Evolutionary conservation across 1,284 basidiomycete genomes (phyloP), one percentile per base, ranked within the genome.

Genomic region (Meripilus lineatus): DNA sequence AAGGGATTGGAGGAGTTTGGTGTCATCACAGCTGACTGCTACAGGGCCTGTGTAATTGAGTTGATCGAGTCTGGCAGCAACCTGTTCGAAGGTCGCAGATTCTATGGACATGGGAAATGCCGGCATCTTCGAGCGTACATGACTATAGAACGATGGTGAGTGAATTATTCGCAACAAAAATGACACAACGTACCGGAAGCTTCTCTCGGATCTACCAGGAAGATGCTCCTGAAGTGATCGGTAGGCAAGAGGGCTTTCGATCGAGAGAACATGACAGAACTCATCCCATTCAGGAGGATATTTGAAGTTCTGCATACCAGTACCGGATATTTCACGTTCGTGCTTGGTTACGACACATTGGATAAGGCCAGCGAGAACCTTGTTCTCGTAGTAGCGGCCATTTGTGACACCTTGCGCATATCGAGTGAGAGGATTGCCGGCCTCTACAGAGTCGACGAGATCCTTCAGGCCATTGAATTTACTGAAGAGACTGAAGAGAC

Each of bases 261-360:
- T 59, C 0, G 45, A 33, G 2, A 61, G 33, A 5, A 64, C 50
- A 25, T 64, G 50, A 11, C 51, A 45, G 17, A 68, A 56, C 32
- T 68, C 62, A 4, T 59, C 52, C 17, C 49, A 61, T 0, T 51
- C 59, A 1, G 63, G 61, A 0, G 57, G 39, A 49, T 67, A 67
- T 5, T 46, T 33, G 49, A 71, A 67, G 43, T 68, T 68, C 45
- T 68, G 68, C 53, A 62, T 55, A 0, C 65, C 65, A 1, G 62
- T 55, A 2, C 64, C 65, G 3, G 53, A 47, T 15, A 55, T 51
- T 13, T 62, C 48, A 0, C 53, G 42, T 8, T 68, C 62, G 1
- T 44, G 7, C 24, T 54, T 54, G 0, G 38, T 23, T 0, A 62
- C 57, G 41, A 67, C 55, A 2, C 62, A 63, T 17, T 62, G 23